Conservation (phyloP, 805 yeast genomes). For the Sporopachydermia quercuum region DNA sequence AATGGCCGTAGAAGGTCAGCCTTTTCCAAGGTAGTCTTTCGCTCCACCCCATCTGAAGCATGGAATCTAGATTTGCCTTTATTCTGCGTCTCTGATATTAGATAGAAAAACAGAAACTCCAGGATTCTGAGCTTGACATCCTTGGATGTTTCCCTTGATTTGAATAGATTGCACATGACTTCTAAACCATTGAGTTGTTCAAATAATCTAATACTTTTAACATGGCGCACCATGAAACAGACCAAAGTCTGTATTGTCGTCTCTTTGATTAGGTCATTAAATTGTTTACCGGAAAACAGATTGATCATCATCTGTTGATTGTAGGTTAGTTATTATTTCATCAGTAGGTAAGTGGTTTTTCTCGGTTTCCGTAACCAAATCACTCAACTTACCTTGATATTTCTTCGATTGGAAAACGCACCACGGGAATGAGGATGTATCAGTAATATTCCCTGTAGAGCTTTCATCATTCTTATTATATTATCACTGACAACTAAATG, state of each 20-base stretch:
- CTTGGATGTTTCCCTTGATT: constrained; percentile 26
- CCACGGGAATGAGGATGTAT: neutral
- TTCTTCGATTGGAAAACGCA: neutral
- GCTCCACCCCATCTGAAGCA: constrained; percentile 9
- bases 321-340: too few relatives aligned
- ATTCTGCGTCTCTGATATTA: constrained; percentile 39
- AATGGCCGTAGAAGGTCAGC: constrained; percentile 26
- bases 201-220: constrained; percentile 41
- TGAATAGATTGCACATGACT: constrained; percentile 31
- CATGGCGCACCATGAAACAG: constrained; percentile 40
- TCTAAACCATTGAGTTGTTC: constrained; percentile 43
- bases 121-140: constrained; percentile 46
- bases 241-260: constrained; percentile 39
- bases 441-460: neutral
- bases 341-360: too few relatives aligned
- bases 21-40: constrained; percentile 30
- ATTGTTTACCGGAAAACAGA: too few relatives aligned
- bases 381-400: neutral
- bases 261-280: constrained; percentile 16
- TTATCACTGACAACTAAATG: neutral
- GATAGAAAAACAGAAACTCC: constrained; percentile 55
- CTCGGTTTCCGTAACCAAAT: too few relatives aligned
- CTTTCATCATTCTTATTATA: neutral
- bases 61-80: constrained; percentile 7
- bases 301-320: too few relatives aligned